Evolutionary conservation across 352 stramenopile genomes (phyloP), one percentile per base, ranked within the genome.

Genomic region (Aphanomyces invadans): DNA sequence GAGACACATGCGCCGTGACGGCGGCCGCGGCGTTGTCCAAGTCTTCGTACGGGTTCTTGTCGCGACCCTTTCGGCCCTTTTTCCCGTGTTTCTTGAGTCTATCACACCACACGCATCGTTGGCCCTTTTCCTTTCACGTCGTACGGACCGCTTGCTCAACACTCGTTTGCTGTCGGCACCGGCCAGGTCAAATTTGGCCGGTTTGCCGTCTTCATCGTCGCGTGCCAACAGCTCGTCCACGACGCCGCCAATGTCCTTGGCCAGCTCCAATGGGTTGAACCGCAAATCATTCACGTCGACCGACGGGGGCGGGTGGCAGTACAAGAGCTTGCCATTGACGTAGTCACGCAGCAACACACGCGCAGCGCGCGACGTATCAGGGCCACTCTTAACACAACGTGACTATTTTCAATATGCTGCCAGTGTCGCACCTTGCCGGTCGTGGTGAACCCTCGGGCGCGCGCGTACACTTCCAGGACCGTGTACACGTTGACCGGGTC

Each of bases 341-440:
- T 99, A 99, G 74, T 99, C 95, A 65, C 97, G 97, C 54, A 99
- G 82, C 26, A 99, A 85, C 52, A 98, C 87, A 23, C 96, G 87
- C 23, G 95, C 95, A 21, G 89, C 97, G 32, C 95, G 83, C 19
- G 96, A 95, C 49, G 97, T 97, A 71, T 99, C 97, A 15, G 88
- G 87, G 9, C 96, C 93, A 67, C 93, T 95, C 77, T 97, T 98
- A 15, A 7, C 36, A 42, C 36, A 42, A 42, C 28, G 95, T 96
- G 19, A 21, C 31, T 26, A 57, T 29, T n/a, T 38, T 7, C 4
- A 57, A 31, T 36, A 7, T 56, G 12, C n/a, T 33, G 28, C 7
- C 36, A 42, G 36, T 7, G 7, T 42, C 7, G 7, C 15, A 42
- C 26, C n/a, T 65, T 48, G 51, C 48, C 33, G 12, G 55, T 32